phyloP scores from a whole-genome alignment of 2,329 filamentous ascomycete species.

The Fusarium sp. region DNA sequence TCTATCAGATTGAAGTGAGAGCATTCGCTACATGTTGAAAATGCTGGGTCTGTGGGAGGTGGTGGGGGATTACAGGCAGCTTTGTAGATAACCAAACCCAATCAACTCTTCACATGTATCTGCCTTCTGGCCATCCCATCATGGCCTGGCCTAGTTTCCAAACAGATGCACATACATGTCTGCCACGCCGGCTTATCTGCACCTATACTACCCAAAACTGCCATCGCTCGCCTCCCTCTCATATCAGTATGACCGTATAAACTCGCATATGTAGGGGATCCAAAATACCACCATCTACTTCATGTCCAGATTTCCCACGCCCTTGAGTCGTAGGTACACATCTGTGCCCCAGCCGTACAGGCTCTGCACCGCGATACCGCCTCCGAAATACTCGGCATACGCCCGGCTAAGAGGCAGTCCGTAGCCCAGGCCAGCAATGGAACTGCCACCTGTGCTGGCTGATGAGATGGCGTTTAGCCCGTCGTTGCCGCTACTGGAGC shows the following conservation, averaged over 20 bases:
- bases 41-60: too few relatives aligned
- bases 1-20: too few relatives aligned
- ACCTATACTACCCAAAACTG: too few relatives aligned
- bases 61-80: too few relatives aligned
- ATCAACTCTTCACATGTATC: too few relatives aligned
- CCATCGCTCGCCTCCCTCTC: neutral
- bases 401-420: constrained; percentile 91
- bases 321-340: constrained; percentile 77
- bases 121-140: too few relatives aligned
- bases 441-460: constrained; percentile 80
- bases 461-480: constrained; percentile 83
- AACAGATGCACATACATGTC: too few relatives aligned
- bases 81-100: too few relatives aligned
- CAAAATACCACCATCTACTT: constrained; percentile 26
- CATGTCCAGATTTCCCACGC: constrained; percentile 69
- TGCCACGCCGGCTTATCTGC: too few relatives aligned
- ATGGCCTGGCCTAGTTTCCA: too few relatives aligned
- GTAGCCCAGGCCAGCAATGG: constrained; percentile 94
- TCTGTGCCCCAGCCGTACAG: constrained; percentile 92
- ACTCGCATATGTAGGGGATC: constrained; percentile 1
- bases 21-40: too few relatives aligned
- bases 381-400: constrained; percentile 98
- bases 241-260: neutral
- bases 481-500: constrained; percentile 58
- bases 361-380: constrained; percentile 95